These are phyloP conservation scores for Neospermospora avenae DNA, from an alignment of 2,329 filamentous ascomycete species.

Conservation along the genomic window DNA sequence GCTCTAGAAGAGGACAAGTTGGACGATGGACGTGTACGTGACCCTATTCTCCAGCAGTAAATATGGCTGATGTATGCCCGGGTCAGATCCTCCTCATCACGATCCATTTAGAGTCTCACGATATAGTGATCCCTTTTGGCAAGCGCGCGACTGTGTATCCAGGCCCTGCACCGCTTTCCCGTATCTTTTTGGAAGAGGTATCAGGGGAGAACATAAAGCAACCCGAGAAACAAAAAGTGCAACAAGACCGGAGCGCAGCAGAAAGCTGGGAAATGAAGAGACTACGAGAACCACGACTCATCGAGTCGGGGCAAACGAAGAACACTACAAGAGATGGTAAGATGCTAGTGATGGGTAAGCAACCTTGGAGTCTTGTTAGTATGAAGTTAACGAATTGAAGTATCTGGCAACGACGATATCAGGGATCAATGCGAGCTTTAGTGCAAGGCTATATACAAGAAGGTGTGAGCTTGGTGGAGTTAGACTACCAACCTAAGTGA, in stretches of 20 bases:
- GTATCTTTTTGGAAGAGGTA: neutral
- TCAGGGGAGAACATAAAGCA: neutral
- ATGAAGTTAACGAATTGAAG: neutral
- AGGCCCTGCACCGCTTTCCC: neutral
- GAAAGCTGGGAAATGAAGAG: neutral
- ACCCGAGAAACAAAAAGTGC: neutral
- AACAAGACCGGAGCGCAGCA: neutral
- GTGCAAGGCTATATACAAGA: neutral
- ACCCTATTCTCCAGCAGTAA: neutral
- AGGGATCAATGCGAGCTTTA: neutral
- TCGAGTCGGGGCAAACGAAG: neutral
- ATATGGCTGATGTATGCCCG: neutral
- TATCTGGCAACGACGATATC: neutral
- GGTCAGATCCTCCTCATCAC: neutral
- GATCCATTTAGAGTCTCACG: neutral
- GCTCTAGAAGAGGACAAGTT: neutral
- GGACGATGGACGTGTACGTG: neutral
- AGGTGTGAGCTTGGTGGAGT: neutral
- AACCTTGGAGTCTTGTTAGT: neutral
- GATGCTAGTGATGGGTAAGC: slow-evolving; percentile 1
- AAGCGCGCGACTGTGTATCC: neutral
- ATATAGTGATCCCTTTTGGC: neutral
- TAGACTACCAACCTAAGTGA: neutral
- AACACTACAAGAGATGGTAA: neutral
- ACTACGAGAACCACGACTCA: neutral